These are phyloP conservation scores for Acer yangbiense DNA, from an alignment of 345 rosid species.

Conservation along the genomic window DNA sequence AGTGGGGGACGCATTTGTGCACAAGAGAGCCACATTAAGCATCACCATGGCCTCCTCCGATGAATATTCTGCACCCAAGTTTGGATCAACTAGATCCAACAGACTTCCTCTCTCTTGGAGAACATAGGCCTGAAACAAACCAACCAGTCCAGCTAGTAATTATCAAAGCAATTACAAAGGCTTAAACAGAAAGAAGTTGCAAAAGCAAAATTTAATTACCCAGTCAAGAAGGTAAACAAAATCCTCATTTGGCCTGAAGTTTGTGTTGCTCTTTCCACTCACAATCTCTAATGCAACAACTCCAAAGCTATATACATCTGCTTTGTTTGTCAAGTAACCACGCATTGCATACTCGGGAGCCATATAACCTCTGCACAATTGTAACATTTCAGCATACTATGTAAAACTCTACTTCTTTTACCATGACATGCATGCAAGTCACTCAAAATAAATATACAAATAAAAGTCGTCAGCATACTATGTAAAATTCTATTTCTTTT, in stretches of 20 bases:
- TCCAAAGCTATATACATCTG: constrained; percentile 59
- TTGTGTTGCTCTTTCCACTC: constrained; percentile 80
- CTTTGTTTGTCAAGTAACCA: constrained; percentile 73
- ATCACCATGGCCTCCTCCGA: constrained; percentile 73
- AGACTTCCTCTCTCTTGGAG: constrained; percentile 70
- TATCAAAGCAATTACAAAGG: background rate
- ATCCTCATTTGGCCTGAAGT: constrained; percentile 73
- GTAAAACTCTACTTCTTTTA: background rate
- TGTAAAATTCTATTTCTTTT: background rate
- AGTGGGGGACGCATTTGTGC: constrained; percentile 81
- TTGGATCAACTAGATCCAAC: constrained; percentile 66
- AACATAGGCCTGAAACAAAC: constrained; percentile 60
- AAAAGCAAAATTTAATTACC: constrained; percentile 38
- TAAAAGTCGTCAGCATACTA: background rate
- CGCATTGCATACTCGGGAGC: constrained; percentile 86
- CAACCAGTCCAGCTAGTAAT: background rate
- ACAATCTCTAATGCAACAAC: constrained; percentile 56
- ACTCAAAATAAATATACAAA: background rate
- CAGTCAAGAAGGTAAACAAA: constrained; percentile 82
- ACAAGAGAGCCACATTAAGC: constrained; percentile 76
- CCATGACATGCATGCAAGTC: background rate
- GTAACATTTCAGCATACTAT: background rate
- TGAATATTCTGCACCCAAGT: constrained; percentile 51
- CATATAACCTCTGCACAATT: constrained; percentile 59
- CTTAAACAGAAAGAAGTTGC: background rate